Base-by-base conservation (phyloP, 1,284 basidiomycete genomes). In the Leccinum olivaceoglutinosum region DNA sequence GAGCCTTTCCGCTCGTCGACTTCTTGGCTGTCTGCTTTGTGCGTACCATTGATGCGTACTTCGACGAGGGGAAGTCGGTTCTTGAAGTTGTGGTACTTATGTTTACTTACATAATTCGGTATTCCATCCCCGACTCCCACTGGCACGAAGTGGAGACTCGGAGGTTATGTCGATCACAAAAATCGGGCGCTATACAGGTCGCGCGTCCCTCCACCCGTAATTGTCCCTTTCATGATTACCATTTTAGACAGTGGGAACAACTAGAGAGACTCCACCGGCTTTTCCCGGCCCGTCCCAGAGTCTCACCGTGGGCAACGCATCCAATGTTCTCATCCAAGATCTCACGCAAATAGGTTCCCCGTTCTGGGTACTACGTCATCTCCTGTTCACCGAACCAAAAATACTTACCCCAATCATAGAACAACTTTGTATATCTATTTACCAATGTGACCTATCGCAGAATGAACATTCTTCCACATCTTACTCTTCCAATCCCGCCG, bases 291-390 rank as follows among this genome's bases (percentile, higher is more conserved):
- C 1, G 70, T 82, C 44, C 78, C 80, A 21, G 21, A 21, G 21
- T 9, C 73, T 82, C 10, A 80, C 78, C 6, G 73, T 83, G 29
- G 78, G 78, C 36, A 81, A 82, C 61, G 75, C 80, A 6, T 76
- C 76, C 11, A 77, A 81, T 55, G 77, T 83, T 54, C 67, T 78
- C 5, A 69, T 82, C 16, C 75, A 81, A 63, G 72, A 78, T 65
- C 74, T 80, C 59, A 77, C 70, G 7, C 63, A 73, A 66, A 76
- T 75, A 54, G 73, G 71, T 38, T 77, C 76, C 10, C 77, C 76
- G 2, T 75, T 72, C 66, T 77, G 73, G 76, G 69, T 60, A 62
- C 25, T 2, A 62, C 25, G 3, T 29, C 1, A 39, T 25, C 11
- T 55, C 18, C 18, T 7, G 18, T 16, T 10, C 9, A 3, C 4